A percentile compares a stretch with the other conserved stretches of the same genome.
Conservation (phyloP, 306 rosid genomes). For the Rosa persica region DNA sequence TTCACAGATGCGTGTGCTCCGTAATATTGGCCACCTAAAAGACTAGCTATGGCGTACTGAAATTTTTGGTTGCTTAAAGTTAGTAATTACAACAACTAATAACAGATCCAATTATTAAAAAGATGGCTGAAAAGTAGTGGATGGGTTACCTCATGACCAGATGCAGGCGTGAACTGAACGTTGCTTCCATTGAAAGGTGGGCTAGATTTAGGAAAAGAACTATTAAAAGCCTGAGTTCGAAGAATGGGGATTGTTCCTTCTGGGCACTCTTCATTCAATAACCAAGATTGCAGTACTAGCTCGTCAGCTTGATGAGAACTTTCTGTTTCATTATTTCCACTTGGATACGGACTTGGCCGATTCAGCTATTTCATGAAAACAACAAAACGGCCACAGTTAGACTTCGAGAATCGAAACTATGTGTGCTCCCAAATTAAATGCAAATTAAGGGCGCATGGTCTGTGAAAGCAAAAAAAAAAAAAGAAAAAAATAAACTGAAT, state of each 20-base stretch:
- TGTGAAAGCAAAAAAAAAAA: no score
- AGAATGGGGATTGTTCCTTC: constrained; percentile 30
- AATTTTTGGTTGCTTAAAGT: neutral
- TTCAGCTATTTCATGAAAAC: constrained; percentile 6
- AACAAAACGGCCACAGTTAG: neutral
- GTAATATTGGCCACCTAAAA: neutral
- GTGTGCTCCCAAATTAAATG: neutral
- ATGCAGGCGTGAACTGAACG: neutral
- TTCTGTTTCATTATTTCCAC: neutral
- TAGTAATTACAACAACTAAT: neutral
- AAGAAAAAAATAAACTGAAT: neutral
- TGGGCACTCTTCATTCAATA: constrained; percentile 23
- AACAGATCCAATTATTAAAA: neutral
- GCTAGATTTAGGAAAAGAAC: neutral
- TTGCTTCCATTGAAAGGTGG: neutral
- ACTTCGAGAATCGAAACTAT: neutral
- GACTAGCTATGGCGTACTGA: constrained; percentile 16
- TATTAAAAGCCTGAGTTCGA: neutral
- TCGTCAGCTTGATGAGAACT: neutral
- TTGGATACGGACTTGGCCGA: constrained; percentile 14
- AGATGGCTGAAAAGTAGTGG: neutral
- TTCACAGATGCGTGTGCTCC: constrained; percentile 21
- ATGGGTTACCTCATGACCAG: constrained; percentile 8
- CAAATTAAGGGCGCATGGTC: neutral
- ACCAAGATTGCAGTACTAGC: constrained; percentile 15